Conservation (phyloP, 768 basidiomycete species). For the Lactarius indigo region DNA sequence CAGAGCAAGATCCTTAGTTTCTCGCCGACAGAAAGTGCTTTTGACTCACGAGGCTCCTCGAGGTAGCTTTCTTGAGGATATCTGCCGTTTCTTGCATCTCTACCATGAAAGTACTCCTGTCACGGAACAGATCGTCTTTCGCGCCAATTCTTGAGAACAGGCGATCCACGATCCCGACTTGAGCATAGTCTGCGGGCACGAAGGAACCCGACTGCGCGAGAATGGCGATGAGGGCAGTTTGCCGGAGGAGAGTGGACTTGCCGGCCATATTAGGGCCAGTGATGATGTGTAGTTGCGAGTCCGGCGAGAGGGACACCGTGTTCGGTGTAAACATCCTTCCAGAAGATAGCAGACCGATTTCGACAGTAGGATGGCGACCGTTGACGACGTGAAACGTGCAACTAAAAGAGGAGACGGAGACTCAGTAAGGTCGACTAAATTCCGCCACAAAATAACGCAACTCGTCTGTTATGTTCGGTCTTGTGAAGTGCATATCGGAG, state of each 20-base stretch:
- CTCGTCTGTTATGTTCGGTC: slow-evolving; percentile 69
- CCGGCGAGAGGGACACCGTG: slow-evolving; percentile 56
- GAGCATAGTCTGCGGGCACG: slow-evolving; percentile 83
- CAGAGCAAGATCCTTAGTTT: background rate
- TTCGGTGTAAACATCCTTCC: slow-evolving; percentile 86
- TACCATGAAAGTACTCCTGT: slow-evolving; percentile 97
- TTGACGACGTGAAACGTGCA: slow-evolving; percentile 62
- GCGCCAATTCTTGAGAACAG: slow-evolving; percentile 95
- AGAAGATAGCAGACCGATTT: slow-evolving; percentile 71
- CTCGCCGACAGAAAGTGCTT: background rate
- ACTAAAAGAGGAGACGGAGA: slow-evolving; percentile 3
- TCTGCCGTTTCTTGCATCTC: slow-evolving; percentile 95
- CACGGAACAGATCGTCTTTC: slow-evolving; percentile 90
- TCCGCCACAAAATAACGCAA: slow-evolving; percentile 35
- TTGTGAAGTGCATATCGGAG: slow-evolving; percentile 67
- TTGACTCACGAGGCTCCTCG: slow-evolving; percentile 68
- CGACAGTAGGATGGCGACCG: slow-evolving; percentile 92
- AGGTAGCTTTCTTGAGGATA: slow-evolving; percentile 81
- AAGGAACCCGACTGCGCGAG: slow-evolving; percentile 92
- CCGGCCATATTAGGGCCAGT: slow-evolving; percentile 97
- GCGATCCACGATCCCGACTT: slow-evolving; percentile 83
- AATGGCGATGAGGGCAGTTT: slow-evolving; percentile 84
- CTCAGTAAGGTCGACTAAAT: background rate
- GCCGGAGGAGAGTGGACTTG: slow-evolving; percentile 90
- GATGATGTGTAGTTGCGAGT: slow-evolving; percentile 72